Evolutionary conservation across 208 protist species (phyloP), one percentile per base, ranked within the genome.

Genomic region (Leishmania amazonensis): DNA sequence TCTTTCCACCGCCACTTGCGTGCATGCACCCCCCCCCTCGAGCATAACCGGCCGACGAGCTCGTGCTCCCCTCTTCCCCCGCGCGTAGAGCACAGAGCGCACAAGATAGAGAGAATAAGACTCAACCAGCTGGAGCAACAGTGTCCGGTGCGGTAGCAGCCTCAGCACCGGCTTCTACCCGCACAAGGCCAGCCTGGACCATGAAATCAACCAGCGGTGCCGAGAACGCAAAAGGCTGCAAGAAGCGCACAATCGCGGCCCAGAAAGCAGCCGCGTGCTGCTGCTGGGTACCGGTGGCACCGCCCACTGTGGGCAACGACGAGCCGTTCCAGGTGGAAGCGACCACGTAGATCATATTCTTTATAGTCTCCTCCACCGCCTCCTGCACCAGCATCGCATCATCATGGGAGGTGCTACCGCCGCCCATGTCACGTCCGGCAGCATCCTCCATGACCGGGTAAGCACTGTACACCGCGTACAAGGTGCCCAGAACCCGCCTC

Each of bases 321-420:
- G 62, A 45, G 8, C 82, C 78, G 3, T 80, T 64, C 76, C 67
- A 79, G 31, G 80, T 83, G n/a, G 88, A 67, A 31, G 84, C 78
- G 51, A 92, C 78, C 28, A 97, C 95, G 83, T 91, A 92, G 49
- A 97, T 84, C 87, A 96, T 94, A 65, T 97, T 97, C 80, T 96
- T 96, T 74, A 97, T 91, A 38, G 90, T 87, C 80, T 97, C 95
- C 85, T 97, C 88, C 24, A 97, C 91, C 21, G 92, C 93, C 86
- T 96, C 93, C 58, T 88, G 86, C 78, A 96, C 84, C 54, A 82
- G 76, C 67, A 77, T 75, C 13, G 87, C 74, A 31, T 93, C 91
- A 31, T 94, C 91, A 42, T 82, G 54, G 45, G 57, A 42, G 45
- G 67, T 45, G 31, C 60, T 35, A 5, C n/a, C 35, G 42, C 49